Evolutionary conservation across 1,139 yeast species (phyloP).

Genomic region (Diutina mesorugosa): DNA sequence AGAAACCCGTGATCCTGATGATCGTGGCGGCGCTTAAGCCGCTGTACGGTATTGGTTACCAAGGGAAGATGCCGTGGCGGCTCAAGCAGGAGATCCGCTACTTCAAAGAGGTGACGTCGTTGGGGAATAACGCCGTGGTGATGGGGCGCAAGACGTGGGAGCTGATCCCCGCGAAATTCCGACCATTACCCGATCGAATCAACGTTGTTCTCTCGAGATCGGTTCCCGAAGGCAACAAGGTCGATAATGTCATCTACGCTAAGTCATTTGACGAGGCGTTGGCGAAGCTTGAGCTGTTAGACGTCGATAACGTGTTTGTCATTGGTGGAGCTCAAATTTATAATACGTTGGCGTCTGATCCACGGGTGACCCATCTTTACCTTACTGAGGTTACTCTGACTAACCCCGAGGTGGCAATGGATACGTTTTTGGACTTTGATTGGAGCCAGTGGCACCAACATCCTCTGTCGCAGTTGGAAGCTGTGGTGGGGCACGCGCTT

Average conservation of each 20-base stretch:
- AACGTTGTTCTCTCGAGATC: constrained; percentile 65
- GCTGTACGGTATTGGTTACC: constrained; percentile 68
- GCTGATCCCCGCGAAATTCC: constrained; percentile 70
- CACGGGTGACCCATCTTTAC: constrained; percentile 41
- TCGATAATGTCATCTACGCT: constrained; percentile 25
- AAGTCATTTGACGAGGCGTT: constrained; percentile 26
- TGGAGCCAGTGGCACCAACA: constrained; percentile 21
- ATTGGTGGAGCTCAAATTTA: constrained; percentile 94
- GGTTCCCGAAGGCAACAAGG: constrained; percentile 5
- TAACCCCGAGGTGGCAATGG: constrained; percentile 35
- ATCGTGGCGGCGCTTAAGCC: constrained; percentile 84
- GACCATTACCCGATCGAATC: constrained; percentile 68
- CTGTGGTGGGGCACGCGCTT: constrained; percentile 24
- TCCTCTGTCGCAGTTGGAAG: constrained; percentile 20
- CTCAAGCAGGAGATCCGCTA: constrained; percentile 74
- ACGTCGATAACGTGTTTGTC: constrained; percentile 50
- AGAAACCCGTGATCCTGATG: constrained; percentile 8
- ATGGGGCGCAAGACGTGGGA: constrained; percentile 99
- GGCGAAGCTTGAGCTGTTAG: constrained; percentile 7
- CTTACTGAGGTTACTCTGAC: constrained; percentile 45
- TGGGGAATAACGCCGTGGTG: constrained; percentile 55
- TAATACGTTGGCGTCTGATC: constrained; percentile 34
- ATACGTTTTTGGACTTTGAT: constrained; percentile 40
- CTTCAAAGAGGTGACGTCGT: constrained; percentile 61
- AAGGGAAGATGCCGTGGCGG: constrained; percentile 84